Base-by-base conservation (phyloP, 2,329 filamentous ascomycete species). In the Claviceps sp. region DNA sequence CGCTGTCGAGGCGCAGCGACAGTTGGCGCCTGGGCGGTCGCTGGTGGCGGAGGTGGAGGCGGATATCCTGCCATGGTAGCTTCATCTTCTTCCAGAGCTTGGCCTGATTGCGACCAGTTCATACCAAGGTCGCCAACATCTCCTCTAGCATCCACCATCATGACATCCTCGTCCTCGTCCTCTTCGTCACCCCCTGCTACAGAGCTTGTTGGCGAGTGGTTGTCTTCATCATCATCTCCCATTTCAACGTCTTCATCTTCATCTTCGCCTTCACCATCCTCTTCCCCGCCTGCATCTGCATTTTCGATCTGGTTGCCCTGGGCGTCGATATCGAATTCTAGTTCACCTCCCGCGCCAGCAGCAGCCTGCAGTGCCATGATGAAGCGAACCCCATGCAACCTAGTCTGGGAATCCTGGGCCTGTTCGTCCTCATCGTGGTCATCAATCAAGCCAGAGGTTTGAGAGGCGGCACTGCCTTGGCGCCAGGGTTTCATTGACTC, bases 401-500 rank as follows among this genome's bases (percentile, higher is more conserved):
- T 57, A 6, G 56, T 56, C 40, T 62, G 58, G 1, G 59, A 69
- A 4, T 71, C 68, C 34, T 72, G 70, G 13, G 72, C 69, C 51
- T 75, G 74, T 2, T 76, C 68, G 38, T 76, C 74, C 50, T 73
- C 71, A 14, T 73, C 72, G 49, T 71, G 66, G 30, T 70, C 69
- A 40, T 71, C 72, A 39, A 71, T 73, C 6, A 70, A 42, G 3
- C 68, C 67, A 19, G 61, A 41, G 19, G 82, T 84, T 64, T 97
- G 91, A 45, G 77, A 84, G 6, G 85, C 93, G 52, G 81, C 78
- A 63, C 93, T 97, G 5, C 93, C 93, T 57, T 85, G 80, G 37
- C 83, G 80, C 93, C 93, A 98, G 1, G 86, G 80, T 58, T 84
- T 85, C 55, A 98, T 80, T 61, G 97, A 78, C 66, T 98, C 89